Conservation (phyloP, 1,139 yeast genomes). For the Kurtzmaniella natalensis region DNA sequence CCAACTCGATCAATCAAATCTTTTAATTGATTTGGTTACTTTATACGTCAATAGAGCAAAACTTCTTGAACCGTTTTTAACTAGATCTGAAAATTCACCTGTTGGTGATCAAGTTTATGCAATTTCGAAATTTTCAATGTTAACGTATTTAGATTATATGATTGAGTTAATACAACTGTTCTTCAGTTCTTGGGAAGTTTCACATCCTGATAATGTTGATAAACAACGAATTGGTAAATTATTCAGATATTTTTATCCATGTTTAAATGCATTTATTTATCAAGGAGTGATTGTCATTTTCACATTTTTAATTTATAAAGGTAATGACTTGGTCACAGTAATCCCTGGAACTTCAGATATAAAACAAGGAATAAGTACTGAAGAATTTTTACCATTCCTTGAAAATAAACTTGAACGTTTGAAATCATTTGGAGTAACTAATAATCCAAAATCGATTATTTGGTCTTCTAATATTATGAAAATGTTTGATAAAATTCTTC, state of each 20-base stretch:
- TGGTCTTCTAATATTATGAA: conserved; percentile 37
- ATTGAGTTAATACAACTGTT: conserved; percentile 18
- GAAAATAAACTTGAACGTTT: conserved; percentile 19
- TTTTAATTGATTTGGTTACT: conserved; percentile 41
- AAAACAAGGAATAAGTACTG: conserved; percentile 10
- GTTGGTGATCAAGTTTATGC: conserved; percentile 24
- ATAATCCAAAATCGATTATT: conserved; percentile 18
- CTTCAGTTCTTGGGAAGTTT: conserved; percentile 8
- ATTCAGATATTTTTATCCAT: conserved; percentile 39
- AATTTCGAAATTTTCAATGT: conserved; percentile 32
- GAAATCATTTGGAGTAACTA: conserved; percentile 22
- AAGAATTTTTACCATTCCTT: conserved; percentile 21
- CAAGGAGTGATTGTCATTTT: conserved; percentile 51
- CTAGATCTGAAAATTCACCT: conserved; percentile 30
- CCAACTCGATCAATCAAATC: conserved; percentile 30
- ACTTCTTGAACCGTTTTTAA: conserved; percentile 48
- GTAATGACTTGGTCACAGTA: conserved; percentile 26
- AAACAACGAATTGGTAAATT: conserved; percentile 28
- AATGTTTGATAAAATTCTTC: conserved; percentile 29
- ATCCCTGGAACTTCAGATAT: conserved; percentile 9
- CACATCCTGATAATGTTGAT: conserved; percentile 15
- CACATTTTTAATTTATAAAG: conserved; percentile 43
- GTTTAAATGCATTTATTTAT: conserved; percentile 45
- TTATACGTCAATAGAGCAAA: conserved; percentile 49
- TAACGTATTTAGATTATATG: conserved; percentile 34